Base-by-base conservation (phyloP, 2,329 filamentous ascomycete species). In the Arthroderma sp. region DNA sequence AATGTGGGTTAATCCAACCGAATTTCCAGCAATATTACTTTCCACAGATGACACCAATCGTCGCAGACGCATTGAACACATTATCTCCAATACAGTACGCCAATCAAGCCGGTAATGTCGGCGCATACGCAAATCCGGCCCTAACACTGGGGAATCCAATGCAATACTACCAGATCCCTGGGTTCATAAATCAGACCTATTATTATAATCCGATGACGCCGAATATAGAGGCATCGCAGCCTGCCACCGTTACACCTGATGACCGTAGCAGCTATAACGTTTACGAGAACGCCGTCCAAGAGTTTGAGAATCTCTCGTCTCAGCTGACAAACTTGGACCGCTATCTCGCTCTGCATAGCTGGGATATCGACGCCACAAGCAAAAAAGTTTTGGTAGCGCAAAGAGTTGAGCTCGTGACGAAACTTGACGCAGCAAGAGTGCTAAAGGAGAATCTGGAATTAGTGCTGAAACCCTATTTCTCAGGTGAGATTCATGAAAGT, bases 321-420 rank as follows among this genome's bases (percentile, higher is more conserved):
- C 54, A 65, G 40, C 57, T 66, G 9, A 53, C 56, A 5, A 58
- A 55, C 33, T 51, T 66, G 27, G 63, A 66, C 38, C 59, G 60
- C 43, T 59, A 65, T 39, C 59, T 63, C 49, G 63, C 63, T 4
- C 48, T 66, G 36, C 58, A 64, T 48, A 55, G 56, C 11, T 64
- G 61, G 52, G 57, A 64, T 43, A 53, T 65, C 37, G 59, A 59
- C 29, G 53, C 55, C n/a, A 49, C 50, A 6, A 56, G 56, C 10
- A 63, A 64, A 42, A 55, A 57, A 27, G 45, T 54, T 6, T 49
- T 64, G 22, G 60, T 65, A 38, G 57, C 62, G 15, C 60, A 63
- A 37, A 57, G 63, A 9, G 60, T 55, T 47, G 54, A 55, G 11
- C 51, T 66, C 34, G 62, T 66, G 5, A 54, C 57, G 38, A 60